phyloP scores from a whole-genome alignment of 1,139 yeast species.

The Suhomyces bolitotheri region DNA sequence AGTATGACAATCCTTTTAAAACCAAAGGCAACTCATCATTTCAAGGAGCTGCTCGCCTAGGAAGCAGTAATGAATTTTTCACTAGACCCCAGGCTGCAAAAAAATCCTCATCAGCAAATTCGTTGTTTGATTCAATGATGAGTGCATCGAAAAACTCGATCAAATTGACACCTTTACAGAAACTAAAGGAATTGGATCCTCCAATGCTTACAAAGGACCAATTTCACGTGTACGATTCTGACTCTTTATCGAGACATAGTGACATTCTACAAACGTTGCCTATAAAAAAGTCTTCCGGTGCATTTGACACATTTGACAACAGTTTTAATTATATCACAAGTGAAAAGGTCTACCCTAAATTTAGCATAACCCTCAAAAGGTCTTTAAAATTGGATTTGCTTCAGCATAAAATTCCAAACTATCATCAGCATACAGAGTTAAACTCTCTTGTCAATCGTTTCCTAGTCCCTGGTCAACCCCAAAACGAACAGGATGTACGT shows the following conservation, averaged over 20 bases:
- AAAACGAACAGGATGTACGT: neutral
- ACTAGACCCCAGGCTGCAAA: slow-evolving; percentile 14
- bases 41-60: neutral
- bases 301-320: neutral
- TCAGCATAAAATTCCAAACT: slow-evolving; percentile 16
- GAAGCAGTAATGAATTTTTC: slow-evolving; percentile 14
- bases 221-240: slow-evolving; percentile 19
- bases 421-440: slow-evolving; percentile 19
- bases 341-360: neutral
- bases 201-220: slow-evolving; percentile 15
- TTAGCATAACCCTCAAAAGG: neutral
- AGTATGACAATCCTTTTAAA: slow-evolving; percentile 33
- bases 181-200: slow-evolving; percentile 21
- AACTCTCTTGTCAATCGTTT: slow-evolving; percentile 24
- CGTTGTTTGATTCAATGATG: slow-evolving; percentile 18
- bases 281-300: neutral
- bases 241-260: slow-evolving; percentile 3
- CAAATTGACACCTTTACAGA: slow-evolving; percentile 21
- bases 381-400: slow-evolving; percentile 9
- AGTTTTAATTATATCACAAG: neutral
- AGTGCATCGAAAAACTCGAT: slow-evolving; percentile 22
- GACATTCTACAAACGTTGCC: neutral
- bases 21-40: slow-evolving; percentile 25
- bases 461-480: slow-evolving; percentile 9
- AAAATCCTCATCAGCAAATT: slow-evolving; percentile 3